These are phyloP conservation scores for Vitis hybrid DNA, from an alignment of 177 flowering plant species.

Conservation along the genomic window DNA sequence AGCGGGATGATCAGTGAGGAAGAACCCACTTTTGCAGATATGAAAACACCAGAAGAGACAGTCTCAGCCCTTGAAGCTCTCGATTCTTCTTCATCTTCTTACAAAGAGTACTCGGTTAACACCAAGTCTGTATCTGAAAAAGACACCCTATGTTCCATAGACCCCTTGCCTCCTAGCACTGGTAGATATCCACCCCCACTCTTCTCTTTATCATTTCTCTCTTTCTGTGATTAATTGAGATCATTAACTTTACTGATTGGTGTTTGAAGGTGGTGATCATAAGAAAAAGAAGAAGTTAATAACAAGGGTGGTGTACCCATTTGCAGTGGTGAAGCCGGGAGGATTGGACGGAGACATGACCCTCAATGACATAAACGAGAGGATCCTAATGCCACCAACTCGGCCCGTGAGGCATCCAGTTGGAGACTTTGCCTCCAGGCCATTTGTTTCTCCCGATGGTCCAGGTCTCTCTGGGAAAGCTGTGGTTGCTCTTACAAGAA, in stretches of 20 bases:
- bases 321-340: conserved; percentile 90
- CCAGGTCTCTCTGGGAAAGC: conserved; percentile 90
- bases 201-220: conserved; percentile 5
- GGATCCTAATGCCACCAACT: conserved; percentile 78
- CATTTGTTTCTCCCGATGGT: conserved; percentile 57
- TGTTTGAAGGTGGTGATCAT: background rate
- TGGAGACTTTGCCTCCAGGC: conserved; percentile 85
- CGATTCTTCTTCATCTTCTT: conserved; percentile 31
- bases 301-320: conserved; percentile 70
- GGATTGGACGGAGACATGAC: conserved; percentile 82
- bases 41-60: conserved; percentile 33
- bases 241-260: no score
- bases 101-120: conserved; percentile 14
- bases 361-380: conserved; percentile 80
- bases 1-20: conserved; percentile 26
- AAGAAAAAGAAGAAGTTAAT: conserved; percentile 29
- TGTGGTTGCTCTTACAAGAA: conserved; percentile 79
- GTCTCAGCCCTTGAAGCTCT: conserved; percentile 27
- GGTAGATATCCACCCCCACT: background rate
- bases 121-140: conserved; percentile 12
- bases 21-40: conserved; percentile 16
- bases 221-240: background rate
- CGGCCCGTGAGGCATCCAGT: conserved; percentile 90
- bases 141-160: conserved; percentile 7
- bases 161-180: background rate